phyloP scores from a whole-genome alignment of 148 eudicot genomes.

The Silene conica region DNA sequence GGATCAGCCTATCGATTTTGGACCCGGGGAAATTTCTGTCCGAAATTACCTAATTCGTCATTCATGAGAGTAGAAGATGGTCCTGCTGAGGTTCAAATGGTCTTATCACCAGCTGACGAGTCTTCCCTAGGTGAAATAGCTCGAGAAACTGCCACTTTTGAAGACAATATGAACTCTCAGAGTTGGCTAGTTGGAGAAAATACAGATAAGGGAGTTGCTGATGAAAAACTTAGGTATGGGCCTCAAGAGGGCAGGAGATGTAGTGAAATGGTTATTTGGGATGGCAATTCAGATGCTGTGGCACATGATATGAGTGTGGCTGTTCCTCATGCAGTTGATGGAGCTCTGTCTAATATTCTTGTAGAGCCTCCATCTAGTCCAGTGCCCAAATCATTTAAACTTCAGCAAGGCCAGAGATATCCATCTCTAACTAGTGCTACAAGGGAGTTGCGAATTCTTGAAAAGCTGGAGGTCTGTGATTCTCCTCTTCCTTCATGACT shows the following conservation, averaged over 20 bases:
- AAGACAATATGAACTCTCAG: constrained; percentile 30
- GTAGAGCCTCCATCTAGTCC: constrained; percentile 33
- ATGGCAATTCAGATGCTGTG: constrained; percentile 23
- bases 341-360: constrained; percentile 25
- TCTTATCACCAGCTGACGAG: constrained; percentile 24
- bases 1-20: constrained; percentile 71
- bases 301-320: constrained; percentile 23
- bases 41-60: constrained; percentile 36
- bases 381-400: constrained; percentile 36
- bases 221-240: constrained; percentile 28
- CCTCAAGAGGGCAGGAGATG: constrained; percentile 30
- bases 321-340: constrained; percentile 26
- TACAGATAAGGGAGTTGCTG: constrained; percentile 31
- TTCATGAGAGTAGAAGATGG: constrained; percentile 29
- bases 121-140: constrained; percentile 25
- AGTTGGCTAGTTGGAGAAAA: constrained; percentile 27
- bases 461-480: constrained; percentile 61
- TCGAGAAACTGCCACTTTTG: constrained; percentile 25
- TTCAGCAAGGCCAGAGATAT: constrained; percentile 59
- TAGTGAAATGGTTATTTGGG: constrained; percentile 28
- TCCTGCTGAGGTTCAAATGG: constrained; percentile 30
- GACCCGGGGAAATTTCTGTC: constrained; percentile 61
- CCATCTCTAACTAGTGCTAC: constrained; percentile 67
- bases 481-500: constrained; percentile 2
- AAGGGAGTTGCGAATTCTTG: constrained; percentile 83